These are phyloP conservation scores for Torulaspora delbrueckii DNA, from an alignment of 805 yeast genomes.

Conservation along the genomic window DNA sequence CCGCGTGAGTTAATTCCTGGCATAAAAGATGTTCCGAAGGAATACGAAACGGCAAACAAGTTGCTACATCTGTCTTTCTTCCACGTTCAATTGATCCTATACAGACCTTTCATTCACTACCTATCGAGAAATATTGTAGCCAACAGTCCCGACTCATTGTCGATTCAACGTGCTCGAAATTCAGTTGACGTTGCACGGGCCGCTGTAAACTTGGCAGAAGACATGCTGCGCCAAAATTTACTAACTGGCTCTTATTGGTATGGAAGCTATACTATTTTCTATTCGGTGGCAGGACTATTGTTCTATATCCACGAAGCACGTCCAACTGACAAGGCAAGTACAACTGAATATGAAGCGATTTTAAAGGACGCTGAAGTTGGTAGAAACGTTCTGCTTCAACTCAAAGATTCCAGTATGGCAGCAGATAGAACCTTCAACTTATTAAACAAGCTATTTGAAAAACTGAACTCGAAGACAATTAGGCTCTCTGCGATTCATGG, in stretches of 20 bases:
- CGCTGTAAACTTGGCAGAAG: conserved; percentile 74
- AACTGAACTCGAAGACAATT: conserved; percentile 68
- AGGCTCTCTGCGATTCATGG: conserved; percentile 33
- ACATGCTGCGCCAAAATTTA: conserved; percentile 65
- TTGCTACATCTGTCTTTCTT: conserved; percentile 67
- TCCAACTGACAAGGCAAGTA: conserved; percentile 42
- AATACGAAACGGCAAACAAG: conserved; percentile 68
- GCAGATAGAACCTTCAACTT: conserved; percentile 77
- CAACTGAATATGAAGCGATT: conserved; percentile 50
- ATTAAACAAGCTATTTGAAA: conserved; percentile 74
- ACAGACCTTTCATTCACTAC: conserved; percentile 82
- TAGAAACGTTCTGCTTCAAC: conserved; percentile 59
- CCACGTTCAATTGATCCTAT: conserved; percentile 78
- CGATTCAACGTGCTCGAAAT: conserved; percentile 71
- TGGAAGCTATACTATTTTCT: conserved; percentile 88
- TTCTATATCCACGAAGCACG: conserved; percentile 65
- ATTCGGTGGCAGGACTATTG: conserved; percentile 81
- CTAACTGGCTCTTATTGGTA: conserved; percentile 91
- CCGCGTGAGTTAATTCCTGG: conserved; percentile 69
- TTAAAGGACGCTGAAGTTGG: conserved; percentile 79
- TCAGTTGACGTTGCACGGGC: conserved; percentile 80
- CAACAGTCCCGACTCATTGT: conserved; percentile 30
- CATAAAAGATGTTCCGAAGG: conserved; percentile 32
- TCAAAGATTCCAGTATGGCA: conserved; percentile 71
- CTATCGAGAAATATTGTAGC: conserved; percentile 48